phyloP scores from a whole-genome alignment of 225 moss, liverwort and hornwort species.

The Pleurozium schreberi region DNA sequence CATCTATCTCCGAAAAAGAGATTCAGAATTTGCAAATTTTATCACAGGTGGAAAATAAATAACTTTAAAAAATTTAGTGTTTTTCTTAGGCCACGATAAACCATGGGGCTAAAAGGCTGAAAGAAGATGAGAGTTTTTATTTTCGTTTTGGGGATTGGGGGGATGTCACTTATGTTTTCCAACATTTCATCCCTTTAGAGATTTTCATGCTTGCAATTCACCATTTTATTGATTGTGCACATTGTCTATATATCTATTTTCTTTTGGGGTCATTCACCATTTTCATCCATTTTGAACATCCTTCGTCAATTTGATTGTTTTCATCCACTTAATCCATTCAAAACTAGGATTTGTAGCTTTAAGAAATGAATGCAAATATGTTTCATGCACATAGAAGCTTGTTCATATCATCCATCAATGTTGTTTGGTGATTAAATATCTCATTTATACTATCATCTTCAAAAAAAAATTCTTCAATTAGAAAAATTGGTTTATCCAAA shows the following conservation, averaged over 20 bases:
- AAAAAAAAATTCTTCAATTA: not conserved
- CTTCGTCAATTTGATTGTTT: not conserved
- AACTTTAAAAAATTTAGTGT: not conserved
- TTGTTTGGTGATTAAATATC: not conserved
- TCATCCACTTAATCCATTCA: not conserved
- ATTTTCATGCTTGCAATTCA: not conserved
- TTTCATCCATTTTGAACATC: not conserved
- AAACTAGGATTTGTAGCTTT: not conserved
- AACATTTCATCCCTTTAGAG: not conserved
- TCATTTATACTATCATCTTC: not conserved
- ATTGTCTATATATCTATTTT: not conserved
- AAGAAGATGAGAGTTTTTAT: too few species aligned
- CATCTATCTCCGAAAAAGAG: too few species aligned
- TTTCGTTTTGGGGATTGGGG: too few species aligned
- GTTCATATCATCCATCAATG: not conserved
- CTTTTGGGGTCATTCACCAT: not conserved
- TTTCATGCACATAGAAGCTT: too few species aligned
- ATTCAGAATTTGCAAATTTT: too few species aligned
- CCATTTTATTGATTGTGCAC: not conserved
- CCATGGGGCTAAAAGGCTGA: too few species aligned
- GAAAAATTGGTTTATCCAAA: too few species aligned
- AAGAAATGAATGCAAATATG: not conserved
- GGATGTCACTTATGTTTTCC: not conserved
- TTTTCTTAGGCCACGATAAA: not conserved
- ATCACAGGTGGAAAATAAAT: too few species aligned